A percentile compares a stretch with the other conserved stretches of the same genome.
These are phyloP conservation scores for Penicillium ochrochloron DNA, from an alignment of 495 filamentous ascomycete genomes.

Conservation along the genomic window DNA sequence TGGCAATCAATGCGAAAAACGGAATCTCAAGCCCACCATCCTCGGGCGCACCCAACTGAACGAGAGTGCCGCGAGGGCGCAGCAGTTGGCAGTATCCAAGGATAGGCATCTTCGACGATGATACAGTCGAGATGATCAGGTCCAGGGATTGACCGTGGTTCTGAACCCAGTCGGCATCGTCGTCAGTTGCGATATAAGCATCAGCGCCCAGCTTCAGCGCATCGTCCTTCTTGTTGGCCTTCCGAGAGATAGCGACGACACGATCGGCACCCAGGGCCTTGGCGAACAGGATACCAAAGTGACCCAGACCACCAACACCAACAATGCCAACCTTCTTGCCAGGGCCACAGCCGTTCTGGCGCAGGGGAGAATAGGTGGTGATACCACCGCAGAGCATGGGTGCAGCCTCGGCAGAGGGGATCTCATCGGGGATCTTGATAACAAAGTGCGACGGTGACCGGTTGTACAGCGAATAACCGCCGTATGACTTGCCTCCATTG, in stretches of 20 bases:
- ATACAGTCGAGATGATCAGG: conserved; percentile 80
- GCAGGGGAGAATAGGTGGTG: conserved; percentile 76
- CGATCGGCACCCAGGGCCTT: conserved; percentile 74
- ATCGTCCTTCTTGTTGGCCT: conserved; percentile 69
- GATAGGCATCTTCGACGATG: conserved; percentile 76
- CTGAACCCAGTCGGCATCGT: conserved; percentile 73
- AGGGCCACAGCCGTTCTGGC: conserved; percentile 72
- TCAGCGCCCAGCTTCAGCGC: conserved; percentile 64
- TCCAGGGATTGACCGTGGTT: conserved; percentile 69
- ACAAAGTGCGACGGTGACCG: conserved; percentile 75
- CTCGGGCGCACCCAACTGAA: conserved; percentile 78
- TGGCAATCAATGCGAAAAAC: conserved; percentile 64
- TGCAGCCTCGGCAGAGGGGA: conserved; percentile 65
- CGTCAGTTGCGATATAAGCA: conserved; percentile 79
- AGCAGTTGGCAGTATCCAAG: conserved; percentile 70
- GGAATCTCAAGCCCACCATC: conserved; percentile 65
- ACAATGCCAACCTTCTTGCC: conserved; percentile 84
- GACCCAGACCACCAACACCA: conserved; percentile 82
- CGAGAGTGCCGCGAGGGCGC: conserved; percentile 68
- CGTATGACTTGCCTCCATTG: conserved; percentile 66
- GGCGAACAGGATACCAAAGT: conserved; percentile 64
- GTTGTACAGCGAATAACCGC: conserved; percentile 73
- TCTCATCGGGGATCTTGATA: conserved; percentile 74
- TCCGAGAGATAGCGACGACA: conserved; percentile 82
- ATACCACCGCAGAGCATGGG: conserved; percentile 88